phyloP scores from a whole-genome alignment of 2,329 filamentous ascomycete species.

The Alternaria angustiovoidea region DNA sequence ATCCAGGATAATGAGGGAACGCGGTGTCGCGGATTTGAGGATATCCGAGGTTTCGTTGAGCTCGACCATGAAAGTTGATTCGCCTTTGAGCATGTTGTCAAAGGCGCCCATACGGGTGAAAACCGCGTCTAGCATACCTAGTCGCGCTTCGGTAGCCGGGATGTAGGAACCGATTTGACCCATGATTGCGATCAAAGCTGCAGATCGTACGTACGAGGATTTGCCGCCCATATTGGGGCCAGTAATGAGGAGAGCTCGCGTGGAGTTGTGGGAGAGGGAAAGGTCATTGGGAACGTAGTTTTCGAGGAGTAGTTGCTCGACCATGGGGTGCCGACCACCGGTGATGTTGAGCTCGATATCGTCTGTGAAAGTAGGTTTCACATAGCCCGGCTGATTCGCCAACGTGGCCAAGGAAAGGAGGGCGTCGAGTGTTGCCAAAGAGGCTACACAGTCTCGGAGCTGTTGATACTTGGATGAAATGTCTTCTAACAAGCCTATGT shows the following conservation, averaged over 20 bases:
- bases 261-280: conserved; percentile 63
- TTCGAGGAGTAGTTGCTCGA: conserved; percentile 85
- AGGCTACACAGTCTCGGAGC: conserved; percentile 86
- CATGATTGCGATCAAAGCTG: conserved; percentile 91
- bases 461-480: conserved; percentile 87
- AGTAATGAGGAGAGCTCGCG: conserved; percentile 85
- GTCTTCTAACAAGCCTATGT: conserved; percentile 72
- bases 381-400: conserved; percentile 86
- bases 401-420: conserved; percentile 86
- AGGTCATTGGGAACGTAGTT: conserved; percentile 93
- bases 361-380: conserved; percentile 74
- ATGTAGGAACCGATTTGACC: conserved; percentile 95
- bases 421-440: conserved; percentile 87
- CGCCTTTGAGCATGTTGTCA: conserved; percentile 94
- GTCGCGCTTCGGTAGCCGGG: conserved; percentile 74
- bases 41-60: conserved; percentile 92
- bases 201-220: conserved; percentile 93
- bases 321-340: conserved; percentile 90
- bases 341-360: conserved; percentile 73
- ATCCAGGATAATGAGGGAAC: conserved; percentile 89
- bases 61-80: conserved; percentile 98
- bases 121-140: conserved; percentile 89
- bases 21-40: conserved; percentile 83
- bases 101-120: conserved; percentile 95
- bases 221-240: conserved; percentile 99